phyloP scores from a whole-genome alignment of 371 early-diverging fungal genomes.

The Batkoa obscura region DNA sequence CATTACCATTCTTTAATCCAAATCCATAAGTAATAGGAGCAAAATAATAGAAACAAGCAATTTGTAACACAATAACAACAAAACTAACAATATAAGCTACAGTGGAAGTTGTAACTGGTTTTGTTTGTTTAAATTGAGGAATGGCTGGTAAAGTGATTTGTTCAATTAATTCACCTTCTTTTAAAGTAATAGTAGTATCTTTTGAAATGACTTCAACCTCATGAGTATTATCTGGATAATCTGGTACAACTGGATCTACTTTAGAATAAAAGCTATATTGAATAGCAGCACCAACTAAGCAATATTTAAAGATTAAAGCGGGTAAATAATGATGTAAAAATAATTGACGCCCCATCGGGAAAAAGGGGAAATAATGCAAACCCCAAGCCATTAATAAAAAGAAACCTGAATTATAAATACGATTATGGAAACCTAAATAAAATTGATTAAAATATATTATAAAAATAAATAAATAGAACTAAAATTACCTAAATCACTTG shows the following conservation, averaged over 20 bases:
- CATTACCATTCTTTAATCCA: slow-evolving; percentile 25
- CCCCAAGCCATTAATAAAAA: slow-evolving; percentile 74
- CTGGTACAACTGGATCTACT: slow-evolving; percentile 31
- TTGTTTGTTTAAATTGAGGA: background rate
- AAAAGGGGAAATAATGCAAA: slow-evolving; percentile 91
- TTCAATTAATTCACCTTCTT: too few relatives aligned
- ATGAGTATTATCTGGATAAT: slow-evolving; percentile 8
- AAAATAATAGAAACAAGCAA: slow-evolving; percentile 31
- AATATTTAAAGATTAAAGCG: slow-evolving; percentile 58
- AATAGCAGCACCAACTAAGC: slow-evolving; percentile 42
- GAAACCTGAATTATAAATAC: slow-evolving; percentile 41
- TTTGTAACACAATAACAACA: slow-evolving; percentile 21
- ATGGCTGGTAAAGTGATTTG: background rate
- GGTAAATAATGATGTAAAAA: slow-evolving; percentile 98
- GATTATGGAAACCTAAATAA: slow-evolving; percentile 26
- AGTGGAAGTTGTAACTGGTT: slow-evolving; percentile 8
- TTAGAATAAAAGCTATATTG: slow-evolving; percentile 41
- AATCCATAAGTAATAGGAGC: slow-evolving; percentile 47
- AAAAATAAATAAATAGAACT: slow-evolving; percentile 22
- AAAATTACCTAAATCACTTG: slow-evolving; percentile 28
- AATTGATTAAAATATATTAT: background rate
- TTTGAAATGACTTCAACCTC: background rate
- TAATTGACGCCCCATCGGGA: slow-evolving; percentile 82
- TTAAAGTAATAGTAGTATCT: too few relatives aligned
- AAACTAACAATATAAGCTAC: slow-evolving; percentile 17